Conservation (phyloP, 1,139 yeast genomes). For the Diutina scorzettiae region DNA sequence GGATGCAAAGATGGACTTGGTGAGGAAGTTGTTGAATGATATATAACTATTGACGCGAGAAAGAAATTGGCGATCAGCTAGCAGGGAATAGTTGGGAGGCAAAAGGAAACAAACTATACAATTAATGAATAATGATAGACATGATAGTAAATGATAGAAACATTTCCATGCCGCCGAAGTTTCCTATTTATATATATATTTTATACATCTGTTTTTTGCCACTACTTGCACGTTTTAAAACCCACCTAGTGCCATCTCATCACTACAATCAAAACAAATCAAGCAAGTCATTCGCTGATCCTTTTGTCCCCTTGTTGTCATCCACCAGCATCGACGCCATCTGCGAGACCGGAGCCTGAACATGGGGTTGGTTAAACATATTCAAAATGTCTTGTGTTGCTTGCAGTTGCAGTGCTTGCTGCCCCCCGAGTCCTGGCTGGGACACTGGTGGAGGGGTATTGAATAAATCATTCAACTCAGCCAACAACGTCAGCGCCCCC, state of each 20-base stretch:
- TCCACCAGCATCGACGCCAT: not conserved
- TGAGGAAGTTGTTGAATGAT: too few species aligned
- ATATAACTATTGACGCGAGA: too few species aligned
- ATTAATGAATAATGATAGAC: too few species aligned
- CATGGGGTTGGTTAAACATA: slow-evolving; percentile 18
- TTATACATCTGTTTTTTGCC: too few species aligned
- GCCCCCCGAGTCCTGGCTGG: slow-evolving; percentile 4
- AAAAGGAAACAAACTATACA: too few species aligned
- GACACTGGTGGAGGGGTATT: slow-evolving; percentile 19
- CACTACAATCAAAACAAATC: not conserved
- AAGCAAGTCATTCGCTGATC: not conserved
- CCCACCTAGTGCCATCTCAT: too few species aligned
- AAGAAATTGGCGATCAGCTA: too few species aligned
- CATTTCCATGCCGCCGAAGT: too few species aligned
- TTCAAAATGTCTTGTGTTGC: slow-evolving; percentile 27
- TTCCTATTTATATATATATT: not conserved
- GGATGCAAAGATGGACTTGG: too few species aligned
- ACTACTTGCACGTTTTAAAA: too few species aligned
- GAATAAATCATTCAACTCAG: slow-evolving; percentile 61
- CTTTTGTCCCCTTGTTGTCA: not conserved
- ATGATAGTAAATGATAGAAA: too few species aligned
- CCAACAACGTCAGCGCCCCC: slow-evolving; percentile 26
- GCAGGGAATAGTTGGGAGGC: too few species aligned
- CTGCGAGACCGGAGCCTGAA: slow-evolving; percentile 8
- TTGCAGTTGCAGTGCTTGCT: slow-evolving; percentile 5